Evolutionary conservation across 495 filamentous ascomycete genomes (phyloP), one percentile per base, ranked within the genome.

Genomic region (Endocarpon pusillum): DNA sequence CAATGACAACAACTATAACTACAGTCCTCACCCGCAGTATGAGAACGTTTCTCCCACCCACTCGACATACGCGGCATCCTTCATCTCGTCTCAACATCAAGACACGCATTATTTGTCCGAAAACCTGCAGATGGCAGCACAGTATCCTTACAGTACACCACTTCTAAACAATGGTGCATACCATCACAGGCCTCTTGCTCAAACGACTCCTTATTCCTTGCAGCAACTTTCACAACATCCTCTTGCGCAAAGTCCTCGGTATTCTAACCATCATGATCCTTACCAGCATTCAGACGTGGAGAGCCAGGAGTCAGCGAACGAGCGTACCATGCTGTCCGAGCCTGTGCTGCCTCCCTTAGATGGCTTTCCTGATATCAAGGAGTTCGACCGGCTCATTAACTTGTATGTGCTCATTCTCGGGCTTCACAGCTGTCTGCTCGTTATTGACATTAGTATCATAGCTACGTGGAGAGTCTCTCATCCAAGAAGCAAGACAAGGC

Each of bases 401-500:
- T 64, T 64, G 55, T 71, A 56, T 27, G 51, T 48, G 15, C 40
- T 37, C 9, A 40, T 34, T 1, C 22, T 14, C 1, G 4, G 23
- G 18, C 31, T 6, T 23, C 4, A n/a, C n/a, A n/a, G n/a, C n/a
- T n/a, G n/a, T n/a, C n/a, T n/a, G n/a, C n/a, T n/a, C n/a, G 16
- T 18, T 7, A 5, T 36, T 30, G 9, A 19, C 15, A 21, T 38
- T 8, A 2, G 3, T 38, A 19, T 40, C 6, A 16, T 35, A 67
- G 62, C 38, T 67, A 67, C 29, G 58, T 67, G 26, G 48, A 61
- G 25, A 59, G 59, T 21, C 49, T 72, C 18, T 72, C 67, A 3
- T 51, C 62, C 18, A 71, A 71, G 42, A 72, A 72, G 36, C 64
- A 66, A 42, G 67, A 72, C 42, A 72, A 72, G 36, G 67, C 67